Evolutionary conservation across 495 filamentous ascomycete species (phyloP), one percentile per base, ranked within the genome.

Genomic region (Filosporella fistucella): DNA sequence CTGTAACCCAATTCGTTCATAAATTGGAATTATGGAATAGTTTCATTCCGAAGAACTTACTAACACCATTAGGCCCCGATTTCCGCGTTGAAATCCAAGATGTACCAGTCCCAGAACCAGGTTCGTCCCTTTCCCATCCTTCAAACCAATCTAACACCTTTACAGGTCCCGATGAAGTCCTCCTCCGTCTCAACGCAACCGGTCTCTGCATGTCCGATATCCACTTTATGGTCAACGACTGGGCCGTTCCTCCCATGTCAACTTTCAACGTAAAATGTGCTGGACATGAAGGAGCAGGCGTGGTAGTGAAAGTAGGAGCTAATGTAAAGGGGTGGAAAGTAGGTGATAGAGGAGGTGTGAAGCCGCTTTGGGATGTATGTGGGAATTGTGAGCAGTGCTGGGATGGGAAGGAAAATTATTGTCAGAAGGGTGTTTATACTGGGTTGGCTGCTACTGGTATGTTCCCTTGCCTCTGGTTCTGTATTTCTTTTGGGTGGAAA

Each of bases 251-350:
- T 1, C 57, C 62, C 13, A 78, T 80, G 75, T 68, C 63, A 2
- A 21, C 42, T 0, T 76, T 75, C 34, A 68, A 68, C 3, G 64
- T 66, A 1, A 65, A 66, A 12, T 78, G 69, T 17, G 66, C 77
- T 0, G 77, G 77, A 11, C 77, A 81, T 52, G 76, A 81, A 59
- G 76, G 77, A 20, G 74, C 74, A 6, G 77, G 77, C 4, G 65
- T 78, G 0, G 71, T 81, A 3, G 76, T 78, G 4, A 69, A 77
- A 26, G 48, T 77, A 2, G 77, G 77, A 2, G 47, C 55, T 18
- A 69, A 72, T 14, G 77, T 81, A 12, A 73, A 64, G 46, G 68
- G 61, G 24, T 72, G 69, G 54, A 73, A 75, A 21, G 49, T 77
- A 4, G 77, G 77, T 5, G 70, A 78, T 49, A 55, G 75, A 32